Conservation (phyloP, 176 grass and related monocot genomes). For the Puccinellia tenuiflora region DNA sequence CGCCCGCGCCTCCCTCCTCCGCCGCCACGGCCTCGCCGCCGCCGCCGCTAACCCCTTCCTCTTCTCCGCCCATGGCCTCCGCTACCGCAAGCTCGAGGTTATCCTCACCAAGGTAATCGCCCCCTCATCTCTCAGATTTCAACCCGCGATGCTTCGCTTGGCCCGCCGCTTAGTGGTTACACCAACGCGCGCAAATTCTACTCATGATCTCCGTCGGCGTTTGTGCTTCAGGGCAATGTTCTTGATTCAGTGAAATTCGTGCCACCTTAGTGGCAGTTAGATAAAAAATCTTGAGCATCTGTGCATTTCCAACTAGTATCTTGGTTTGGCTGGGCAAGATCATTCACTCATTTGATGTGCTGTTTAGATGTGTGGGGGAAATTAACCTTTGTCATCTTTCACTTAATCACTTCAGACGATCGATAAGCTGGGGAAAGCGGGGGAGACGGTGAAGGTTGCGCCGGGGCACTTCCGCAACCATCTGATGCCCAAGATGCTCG, state of each 20-base stretch:
- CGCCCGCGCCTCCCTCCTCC: slow-evolving; percentile 32
- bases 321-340: not conserved
- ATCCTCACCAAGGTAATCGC: slow-evolving; percentile 86
- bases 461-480: slow-evolving; percentile 90
- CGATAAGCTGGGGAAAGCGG: slow-evolving; percentile 83
- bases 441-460: slow-evolving; percentile 83
- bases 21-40: slow-evolving; percentile 13
- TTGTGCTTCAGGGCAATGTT: not conserved
- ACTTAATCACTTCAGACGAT: slow-evolving; percentile 44
- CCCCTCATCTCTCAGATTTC: slow-evolving; percentile 13
- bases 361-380: too few species aligned
- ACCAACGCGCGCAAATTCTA: not conserved
- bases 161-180: not conserved
- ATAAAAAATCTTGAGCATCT: not conserved
- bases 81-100: slow-evolving; percentile 84
- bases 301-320: not conserved
- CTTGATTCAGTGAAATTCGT: not conserved
- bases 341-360: not conserved
- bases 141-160: not conserved
- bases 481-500: slow-evolving; percentile 86
- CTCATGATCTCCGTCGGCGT: not conserved
- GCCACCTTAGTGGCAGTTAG: not conserved
- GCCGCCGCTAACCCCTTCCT: slow-evolving; percentile 49
- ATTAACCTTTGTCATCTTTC: not conserved
- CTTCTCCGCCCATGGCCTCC: slow-evolving; percentile 65